Conservation (phyloP, 202 grass and related monocot genomes). For the Bolboschoenoplectus hybrid region DNA sequence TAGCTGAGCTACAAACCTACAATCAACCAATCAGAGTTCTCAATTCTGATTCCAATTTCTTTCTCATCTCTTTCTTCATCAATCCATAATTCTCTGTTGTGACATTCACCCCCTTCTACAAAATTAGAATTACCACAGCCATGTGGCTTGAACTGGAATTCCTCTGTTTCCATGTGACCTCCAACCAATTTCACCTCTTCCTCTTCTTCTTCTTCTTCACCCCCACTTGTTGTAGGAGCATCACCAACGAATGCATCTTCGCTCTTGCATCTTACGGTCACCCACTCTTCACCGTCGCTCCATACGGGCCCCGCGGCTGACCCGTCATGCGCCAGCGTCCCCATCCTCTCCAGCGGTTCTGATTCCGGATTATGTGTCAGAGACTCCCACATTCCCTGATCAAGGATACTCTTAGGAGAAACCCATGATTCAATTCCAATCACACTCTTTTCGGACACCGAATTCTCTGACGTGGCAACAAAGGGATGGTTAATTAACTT, state of each 20-base stretch:
- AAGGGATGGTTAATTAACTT: constrained; percentile 62
- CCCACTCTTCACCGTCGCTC: constrained; percentile 45
- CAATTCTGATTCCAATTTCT: neutral
- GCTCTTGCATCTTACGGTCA: constrained; percentile 39
- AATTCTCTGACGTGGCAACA: neutral
- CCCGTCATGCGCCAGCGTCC: constrained; percentile 24
- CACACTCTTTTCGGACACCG: neutral
- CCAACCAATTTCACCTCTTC: constrained; percentile 17
- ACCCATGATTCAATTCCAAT: constrained; percentile 18
- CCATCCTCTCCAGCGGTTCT: constrained; percentile 44
- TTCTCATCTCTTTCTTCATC: neutral
- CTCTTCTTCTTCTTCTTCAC: neutral
- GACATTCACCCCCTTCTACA: neutral
- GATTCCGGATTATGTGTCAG: constrained; percentile 17
- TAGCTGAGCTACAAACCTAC: neutral
- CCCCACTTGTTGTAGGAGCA: constrained; percentile 13
- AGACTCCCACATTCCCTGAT: constrained; percentile 53
- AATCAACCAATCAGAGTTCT: constrained; percentile 31
- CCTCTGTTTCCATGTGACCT: constrained; percentile 38
- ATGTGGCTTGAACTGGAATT: constrained; percentile 28
- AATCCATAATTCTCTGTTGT: constrained; percentile 21
- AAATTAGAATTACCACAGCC: constrained; percentile 11
- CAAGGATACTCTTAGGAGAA: constrained; percentile 65
- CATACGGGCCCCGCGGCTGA: constrained; percentile 32
- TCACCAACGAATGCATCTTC: neutral